A percentile compares a stretch with the other conserved stretches of the same genome.
These are phyloP conservation scores for Camellia oleifera DNA, from an alignment of 179 eudicot species.

Conservation along the genomic window DNA sequence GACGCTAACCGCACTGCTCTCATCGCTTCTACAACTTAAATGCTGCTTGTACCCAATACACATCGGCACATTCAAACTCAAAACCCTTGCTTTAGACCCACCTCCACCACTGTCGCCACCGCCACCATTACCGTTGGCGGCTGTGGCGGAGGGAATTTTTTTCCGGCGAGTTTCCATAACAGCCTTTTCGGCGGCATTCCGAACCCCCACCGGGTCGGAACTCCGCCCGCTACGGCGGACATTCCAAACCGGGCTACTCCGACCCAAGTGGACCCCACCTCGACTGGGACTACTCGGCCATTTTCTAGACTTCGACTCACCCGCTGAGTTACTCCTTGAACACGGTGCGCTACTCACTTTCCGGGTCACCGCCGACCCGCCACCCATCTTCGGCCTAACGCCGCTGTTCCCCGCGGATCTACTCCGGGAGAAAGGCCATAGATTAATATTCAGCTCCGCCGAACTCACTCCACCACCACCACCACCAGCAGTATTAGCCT, in stretches of 20 bases:
- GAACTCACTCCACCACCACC: slow-evolving; percentile 23
- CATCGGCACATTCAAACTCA: slow-evolving; percentile 66
- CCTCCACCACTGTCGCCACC: slow-evolving; percentile 9
- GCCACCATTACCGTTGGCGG: slow-evolving; percentile 10
- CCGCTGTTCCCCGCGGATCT: slow-evolving; percentile 83
- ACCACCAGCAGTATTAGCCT: neutral
- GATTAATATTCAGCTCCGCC: slow-evolving; percentile 74
- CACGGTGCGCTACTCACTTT: slow-evolving; percentile 92
- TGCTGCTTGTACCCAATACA: slow-evolving; percentile 65
- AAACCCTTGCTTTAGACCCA: slow-evolving; percentile 28
- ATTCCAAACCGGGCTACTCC: slow-evolving; percentile 90
- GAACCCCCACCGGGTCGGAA: slow-evolving; percentile 15
- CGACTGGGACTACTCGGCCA: slow-evolving; percentile 73
- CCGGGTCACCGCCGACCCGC: slow-evolving; percentile 37
- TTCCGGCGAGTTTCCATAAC: slow-evolving; percentile 24
- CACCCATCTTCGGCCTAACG: slow-evolving; percentile 34
- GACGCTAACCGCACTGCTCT: slow-evolving; percentile 13
- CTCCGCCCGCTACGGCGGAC: slow-evolving; percentile 31
- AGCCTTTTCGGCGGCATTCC: slow-evolving; percentile 25
- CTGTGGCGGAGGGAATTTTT: neutral
- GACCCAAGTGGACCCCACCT: slow-evolving; percentile 67
- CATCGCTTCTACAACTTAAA: slow-evolving; percentile 50
- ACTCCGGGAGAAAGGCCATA: slow-evolving; percentile 92
- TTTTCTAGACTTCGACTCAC: slow-evolving; percentile 65
- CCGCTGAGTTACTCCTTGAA: slow-evolving; percentile 84